Evolutionary conservation across 306 rosid genomes (phyloP).

Genomic region (Dryas drummondii): DNA sequence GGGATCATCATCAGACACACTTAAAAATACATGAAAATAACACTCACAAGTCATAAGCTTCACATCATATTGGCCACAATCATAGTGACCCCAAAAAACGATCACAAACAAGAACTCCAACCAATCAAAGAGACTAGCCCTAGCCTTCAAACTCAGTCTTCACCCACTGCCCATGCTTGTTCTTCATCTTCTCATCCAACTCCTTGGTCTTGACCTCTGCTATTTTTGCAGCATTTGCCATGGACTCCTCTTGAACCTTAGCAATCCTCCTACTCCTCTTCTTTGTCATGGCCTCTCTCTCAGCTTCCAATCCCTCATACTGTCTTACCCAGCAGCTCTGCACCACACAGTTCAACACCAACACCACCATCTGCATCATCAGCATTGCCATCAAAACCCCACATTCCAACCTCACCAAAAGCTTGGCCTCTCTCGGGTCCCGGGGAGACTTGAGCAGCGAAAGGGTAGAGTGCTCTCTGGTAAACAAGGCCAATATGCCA

Average conservation of each 20-base stretch:
- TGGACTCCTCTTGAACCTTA: conserved; percentile 45
- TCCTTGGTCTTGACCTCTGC: conserved; percentile 49
- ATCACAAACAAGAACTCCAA: not conserved
- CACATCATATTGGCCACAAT: conserved; percentile 20
- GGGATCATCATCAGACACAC: not conserved
- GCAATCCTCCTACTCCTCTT: conserved; percentile 55
- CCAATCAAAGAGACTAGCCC: not conserved
- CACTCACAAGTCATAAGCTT: conserved; percentile 16
- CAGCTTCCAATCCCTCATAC: conserved; percentile 59
- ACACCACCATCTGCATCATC: conserved; percentile 54
- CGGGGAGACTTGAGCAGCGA: conserved; percentile 45
- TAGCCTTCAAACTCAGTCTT: conserved; percentile 70
- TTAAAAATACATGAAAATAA: not conserved
- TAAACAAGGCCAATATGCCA: conserved; percentile 51
- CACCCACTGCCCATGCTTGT: conserved; percentile 57
- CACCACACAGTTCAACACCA: conserved; percentile 63
- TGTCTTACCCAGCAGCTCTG: conserved; percentile 75
- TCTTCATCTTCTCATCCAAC: conserved; percentile 54
- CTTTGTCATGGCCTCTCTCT: conserved; percentile 52
- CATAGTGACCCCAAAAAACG: conserved; percentile 13
- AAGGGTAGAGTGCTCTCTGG: conserved; percentile 57
- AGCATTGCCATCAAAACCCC: conserved; percentile 77
- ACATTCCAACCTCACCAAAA: conserved; percentile 66
- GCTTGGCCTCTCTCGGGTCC: conserved; percentile 64
- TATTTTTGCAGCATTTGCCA: conserved; percentile 41